A percentile compares a stretch with the other conserved stretches of the same genome.
phyloP scores from a whole-genome alignment of 306 rosid species.

The Pueraria montana region DNA sequence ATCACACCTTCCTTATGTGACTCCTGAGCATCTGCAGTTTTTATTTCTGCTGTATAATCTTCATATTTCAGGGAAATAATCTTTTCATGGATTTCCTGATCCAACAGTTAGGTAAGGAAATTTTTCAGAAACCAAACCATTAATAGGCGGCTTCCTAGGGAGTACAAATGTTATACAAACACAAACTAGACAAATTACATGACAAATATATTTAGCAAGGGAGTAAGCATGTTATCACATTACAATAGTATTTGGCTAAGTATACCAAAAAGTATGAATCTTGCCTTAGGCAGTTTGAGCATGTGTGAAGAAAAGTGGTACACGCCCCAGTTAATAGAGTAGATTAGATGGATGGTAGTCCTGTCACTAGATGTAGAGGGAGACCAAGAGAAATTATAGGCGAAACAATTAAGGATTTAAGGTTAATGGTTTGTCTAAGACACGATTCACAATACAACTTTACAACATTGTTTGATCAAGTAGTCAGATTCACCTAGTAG shows the following conservation, averaged over 20 bases:
- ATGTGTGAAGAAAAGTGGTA: neutral
- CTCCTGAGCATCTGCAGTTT: conserved; percentile 96
- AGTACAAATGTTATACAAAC: neutral
- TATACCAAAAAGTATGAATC: neutral
- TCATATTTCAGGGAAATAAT: conserved; percentile 85
- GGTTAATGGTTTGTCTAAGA: neutral
- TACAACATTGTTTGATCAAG: neutral
- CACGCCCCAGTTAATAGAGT: neutral
- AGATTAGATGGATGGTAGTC: neutral
- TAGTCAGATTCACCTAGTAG: neutral
- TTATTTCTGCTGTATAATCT: conserved; percentile 89
- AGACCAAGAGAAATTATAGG: neutral
- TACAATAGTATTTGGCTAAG: conserved; percentile 5
- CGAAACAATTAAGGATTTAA: neutral
- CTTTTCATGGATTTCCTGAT: conserved; percentile 90
- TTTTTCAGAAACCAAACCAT: conserved; percentile 35
- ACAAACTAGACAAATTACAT: conserved; percentile 27
- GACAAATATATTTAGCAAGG: conserved; percentile 14
- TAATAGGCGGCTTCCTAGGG: conserved; percentile 18
- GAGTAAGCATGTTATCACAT: conserved; percentile 15
- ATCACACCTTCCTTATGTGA: conserved; percentile 90
- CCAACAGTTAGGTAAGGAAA: conserved; percentile 44
- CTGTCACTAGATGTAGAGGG: neutral
- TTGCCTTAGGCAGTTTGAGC: neutral
- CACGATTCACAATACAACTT: neutral